Conservation (phyloP, 768 basidiomycete genomes). For the Amanita rimosa region DNA sequence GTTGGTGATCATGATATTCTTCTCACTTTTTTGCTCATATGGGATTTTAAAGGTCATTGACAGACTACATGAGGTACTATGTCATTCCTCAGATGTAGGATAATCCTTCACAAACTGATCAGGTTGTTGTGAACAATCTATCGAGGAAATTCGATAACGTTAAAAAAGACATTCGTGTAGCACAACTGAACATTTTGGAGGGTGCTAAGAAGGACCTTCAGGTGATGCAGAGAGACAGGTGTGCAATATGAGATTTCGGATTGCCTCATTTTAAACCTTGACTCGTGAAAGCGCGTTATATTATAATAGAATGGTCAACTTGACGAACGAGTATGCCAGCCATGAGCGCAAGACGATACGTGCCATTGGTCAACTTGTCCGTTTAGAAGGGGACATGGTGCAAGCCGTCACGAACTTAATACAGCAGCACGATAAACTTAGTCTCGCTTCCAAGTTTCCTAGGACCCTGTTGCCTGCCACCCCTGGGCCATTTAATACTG, state of each 20-base stretch:
- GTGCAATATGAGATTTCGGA: background rate
- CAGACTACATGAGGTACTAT: conserved; percentile 38
- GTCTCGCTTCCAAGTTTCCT: conserved; percentile 40
- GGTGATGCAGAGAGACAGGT: conserved; percentile 36
- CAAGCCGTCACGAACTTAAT: conserved; percentile 25
- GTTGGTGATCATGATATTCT: conserved; percentile 17
- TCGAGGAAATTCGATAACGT: conserved; percentile 35
- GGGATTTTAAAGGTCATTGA: conserved; percentile 29
- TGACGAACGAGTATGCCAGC: conserved; percentile 42
- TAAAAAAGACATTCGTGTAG: conserved; percentile 30
- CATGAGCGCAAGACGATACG: conserved; percentile 27
- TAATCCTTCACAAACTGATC: background rate
- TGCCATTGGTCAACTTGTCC: conserved; percentile 30
- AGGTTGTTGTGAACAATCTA: conserved; percentile 41
- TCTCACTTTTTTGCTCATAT: background rate
- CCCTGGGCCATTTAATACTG: conserved; percentile 8
- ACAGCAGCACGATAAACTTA: conserved; percentile 35
- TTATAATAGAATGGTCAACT: conserved; percentile 42
- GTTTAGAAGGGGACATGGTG: conserved; percentile 24
- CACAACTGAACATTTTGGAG: conserved; percentile 34
- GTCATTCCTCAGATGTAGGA: background rate
- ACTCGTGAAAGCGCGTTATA: conserved; percentile 27
- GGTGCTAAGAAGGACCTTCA: conserved; percentile 32
- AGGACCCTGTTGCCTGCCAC: conserved; percentile 25
- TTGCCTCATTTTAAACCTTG: background rate